phyloP scores from a whole-genome alignment of 768 basidiomycete genomes.

The Nidularia sp. region DNA sequence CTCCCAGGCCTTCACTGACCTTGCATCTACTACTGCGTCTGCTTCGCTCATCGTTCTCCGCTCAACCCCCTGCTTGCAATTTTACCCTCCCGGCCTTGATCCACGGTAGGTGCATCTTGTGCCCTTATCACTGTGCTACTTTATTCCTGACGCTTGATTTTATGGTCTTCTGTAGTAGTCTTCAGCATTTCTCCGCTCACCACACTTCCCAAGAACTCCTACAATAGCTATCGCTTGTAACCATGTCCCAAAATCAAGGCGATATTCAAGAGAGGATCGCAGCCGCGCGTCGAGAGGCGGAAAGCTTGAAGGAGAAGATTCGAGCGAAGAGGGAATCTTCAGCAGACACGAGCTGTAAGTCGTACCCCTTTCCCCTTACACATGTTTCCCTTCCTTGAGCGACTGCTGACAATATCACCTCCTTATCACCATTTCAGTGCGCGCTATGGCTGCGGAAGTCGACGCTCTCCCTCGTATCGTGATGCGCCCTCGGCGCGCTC shows the following conservation, averaged over 20 bases:
- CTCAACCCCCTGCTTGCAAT: too few relatives aligned
- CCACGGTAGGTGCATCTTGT: too few relatives aligned
- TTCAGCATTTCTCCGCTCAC: too few relatives aligned
- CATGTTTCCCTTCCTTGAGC: slow-evolving; percentile 8
- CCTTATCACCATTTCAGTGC: slow-evolving; percentile 49
- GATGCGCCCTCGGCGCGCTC: slow-evolving; percentile 92
- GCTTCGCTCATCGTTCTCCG: too few relatives aligned
- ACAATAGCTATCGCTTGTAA: slow-evolving; percentile 6
- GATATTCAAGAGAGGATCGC: slow-evolving; percentile 93
- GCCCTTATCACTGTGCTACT: too few relatives aligned
- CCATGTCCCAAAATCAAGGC: slow-evolving; percentile 77
- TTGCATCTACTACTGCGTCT: too few relatives aligned
- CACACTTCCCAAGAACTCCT: too few relatives aligned
- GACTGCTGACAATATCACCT: not conserved
- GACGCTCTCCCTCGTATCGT: slow-evolving; percentile 94
- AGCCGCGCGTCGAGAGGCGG: slow-evolving; percentile 93
- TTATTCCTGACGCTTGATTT: too few relatives aligned
- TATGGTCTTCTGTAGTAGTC: too few relatives aligned
- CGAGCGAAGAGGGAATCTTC: slow-evolving; percentile 93
- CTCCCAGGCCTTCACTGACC: too few relatives aligned
- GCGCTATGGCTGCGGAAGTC: slow-evolving; percentile 97
- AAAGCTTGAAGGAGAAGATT: slow-evolving; percentile 98
- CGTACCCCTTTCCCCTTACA: slow-evolving; percentile 3
- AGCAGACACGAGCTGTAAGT: slow-evolving; percentile 95
- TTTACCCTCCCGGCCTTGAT: too few relatives aligned